Evolutionary conservation across 345 rosid species (phyloP), one percentile per base, ranked within the genome.

Genomic region (Euphorbia pulcherrima): DNA sequence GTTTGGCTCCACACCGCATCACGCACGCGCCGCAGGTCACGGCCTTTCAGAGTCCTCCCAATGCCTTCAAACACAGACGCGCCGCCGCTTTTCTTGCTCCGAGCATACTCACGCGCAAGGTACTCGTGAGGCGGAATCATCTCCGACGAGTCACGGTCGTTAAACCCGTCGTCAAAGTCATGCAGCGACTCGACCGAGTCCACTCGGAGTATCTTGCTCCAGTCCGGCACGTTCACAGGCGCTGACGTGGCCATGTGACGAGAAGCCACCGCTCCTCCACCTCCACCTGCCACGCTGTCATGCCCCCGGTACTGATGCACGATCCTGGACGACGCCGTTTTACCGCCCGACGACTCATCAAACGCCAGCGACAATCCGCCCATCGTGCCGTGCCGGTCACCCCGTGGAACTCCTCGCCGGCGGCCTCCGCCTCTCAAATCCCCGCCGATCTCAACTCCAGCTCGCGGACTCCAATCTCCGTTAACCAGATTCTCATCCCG

Each of bases 51-150:
- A 33, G 97, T 93, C 63, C 97, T 81, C 6, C 98, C 98, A 46
- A 86, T 90, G 6, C 98, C 98, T 64, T 87, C 88, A 18, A 85
- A 79, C 35, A 90, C 92, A 7, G 98, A 93, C 6, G 85, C 82
- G 2, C 82, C 91, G 0, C 81, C 82, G 70, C 72, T 64, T 77
- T 81, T 75, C 75, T 57, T 65, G 52, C 74, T 75, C 41, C 89
- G 72, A 8, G 86, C 86, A 37, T 82, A 79, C 30, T 73, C 90
- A 64, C 85, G 88, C 29, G 97, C 90, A 56, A 94, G 63, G 73
- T 89, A 95, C 86, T 91, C 99, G 52, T 95, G 99, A 37, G 99
- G 99, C 7, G 98, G 98, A 29, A 90, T 82, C 88, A 89, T 81
- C 74, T 84, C 91, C 29, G 77, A 70, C 29, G 77, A 70, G 8